A percentile compares a stretch with the other conserved stretches of the same genome.
phyloP scores from a whole-genome alignment of 345 rosid species.

The Brassica juncea region DNA sequence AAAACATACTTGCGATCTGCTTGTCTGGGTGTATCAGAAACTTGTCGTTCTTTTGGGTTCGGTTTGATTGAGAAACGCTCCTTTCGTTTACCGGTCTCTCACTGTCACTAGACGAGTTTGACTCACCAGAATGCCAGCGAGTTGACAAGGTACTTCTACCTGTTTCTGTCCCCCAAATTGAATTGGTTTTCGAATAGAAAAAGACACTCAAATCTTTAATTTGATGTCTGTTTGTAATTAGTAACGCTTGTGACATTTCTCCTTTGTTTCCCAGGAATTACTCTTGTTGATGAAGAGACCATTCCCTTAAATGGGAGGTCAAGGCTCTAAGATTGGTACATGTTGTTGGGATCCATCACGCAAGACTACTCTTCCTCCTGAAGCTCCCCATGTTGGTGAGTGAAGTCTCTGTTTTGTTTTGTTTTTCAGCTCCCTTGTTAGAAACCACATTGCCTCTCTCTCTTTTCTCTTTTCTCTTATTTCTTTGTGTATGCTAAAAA shows the following conservation, averaged over 20 bases:
- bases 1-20: not conserved
- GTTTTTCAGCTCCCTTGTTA: not conserved
- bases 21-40: not conserved
- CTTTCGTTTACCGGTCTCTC: not conserved
- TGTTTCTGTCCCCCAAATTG: not conserved
- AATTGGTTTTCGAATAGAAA: not conserved
- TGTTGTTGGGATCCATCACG: constrained; percentile 57
- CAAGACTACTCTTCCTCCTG: constrained; percentile 53
- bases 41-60: not conserved
- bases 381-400: constrained; percentile 62
- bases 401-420: constrained; percentile 32
- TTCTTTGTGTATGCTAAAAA: not conserved
- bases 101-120: constrained; percentile 13
- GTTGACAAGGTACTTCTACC: not conserved
- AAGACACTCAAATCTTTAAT: not conserved
- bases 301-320: constrained; percentile 54
- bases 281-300: not conserved
- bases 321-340: constrained; percentile 47
- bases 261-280: not conserved
- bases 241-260: not conserved
- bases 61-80: not conserved
- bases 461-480: not conserved
- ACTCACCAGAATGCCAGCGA: constrained; percentile 11
- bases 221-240: not conserved
- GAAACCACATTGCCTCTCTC: not conserved